phyloP scores from a whole-genome alignment of 2,329 filamentous ascomycete genomes.

The Sclerotinia sclerotiorum region DNA sequence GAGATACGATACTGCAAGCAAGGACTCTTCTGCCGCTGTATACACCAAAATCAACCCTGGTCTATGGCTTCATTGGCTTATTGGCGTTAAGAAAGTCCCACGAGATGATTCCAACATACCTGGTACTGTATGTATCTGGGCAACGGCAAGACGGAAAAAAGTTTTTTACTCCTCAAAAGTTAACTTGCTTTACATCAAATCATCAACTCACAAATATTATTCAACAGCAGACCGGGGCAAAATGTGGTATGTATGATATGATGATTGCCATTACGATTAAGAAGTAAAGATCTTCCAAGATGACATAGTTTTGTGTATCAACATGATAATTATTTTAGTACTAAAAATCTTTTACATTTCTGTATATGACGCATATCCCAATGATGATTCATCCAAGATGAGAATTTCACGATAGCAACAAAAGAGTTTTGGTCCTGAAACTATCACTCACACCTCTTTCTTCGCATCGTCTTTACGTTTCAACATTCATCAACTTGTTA shows the following conservation, averaged over 20 bases:
- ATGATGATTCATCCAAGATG: not conserved
- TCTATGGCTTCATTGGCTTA: slow-evolving; percentile 8
- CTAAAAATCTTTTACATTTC: not conserved
- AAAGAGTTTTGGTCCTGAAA: not conserved
- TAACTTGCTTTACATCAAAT: not conserved
- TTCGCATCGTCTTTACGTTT: not conserved
- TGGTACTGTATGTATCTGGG: not conserved
- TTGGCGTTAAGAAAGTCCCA: slow-evolving; percentile 14
- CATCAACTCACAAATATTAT: not conserved
- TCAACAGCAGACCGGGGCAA: not conserved
- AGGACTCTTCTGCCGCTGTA: not conserved
- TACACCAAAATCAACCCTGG: not conserved
- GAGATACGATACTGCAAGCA: not conserved
- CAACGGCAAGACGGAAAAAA: slow-evolving; percentile 3
- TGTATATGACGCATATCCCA: not conserved
- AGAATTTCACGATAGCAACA: not conserved
- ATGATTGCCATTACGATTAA: not conserved
- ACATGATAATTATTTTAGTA: not conserved
- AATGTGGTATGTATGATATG: not conserved
- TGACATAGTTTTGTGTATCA: not conserved
- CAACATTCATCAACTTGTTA: not conserved
- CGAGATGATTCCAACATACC: slow-evolving; percentile 4
- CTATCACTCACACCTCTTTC: not conserved
- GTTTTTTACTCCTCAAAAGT: not conserved
- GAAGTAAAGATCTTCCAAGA: not conserved